Conservation (phyloP, 495 filamentous ascomycete genomes). For the Neurospora sp. region DNA sequence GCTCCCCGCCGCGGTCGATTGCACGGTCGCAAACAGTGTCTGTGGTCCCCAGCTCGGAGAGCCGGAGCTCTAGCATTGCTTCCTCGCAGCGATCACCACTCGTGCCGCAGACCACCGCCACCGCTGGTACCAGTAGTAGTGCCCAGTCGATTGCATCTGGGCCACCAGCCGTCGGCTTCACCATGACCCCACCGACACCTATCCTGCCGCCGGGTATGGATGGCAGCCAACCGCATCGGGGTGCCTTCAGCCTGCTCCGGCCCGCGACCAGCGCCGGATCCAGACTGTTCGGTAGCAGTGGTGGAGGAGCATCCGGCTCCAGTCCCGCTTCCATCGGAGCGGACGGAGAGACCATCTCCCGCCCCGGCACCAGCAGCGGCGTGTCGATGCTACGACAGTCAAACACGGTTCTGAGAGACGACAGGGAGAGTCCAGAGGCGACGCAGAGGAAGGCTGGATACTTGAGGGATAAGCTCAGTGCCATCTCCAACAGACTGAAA, state of each 20-base stretch:
- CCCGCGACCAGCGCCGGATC: constrained; percentile 22
- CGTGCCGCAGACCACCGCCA: constrained; percentile 1
- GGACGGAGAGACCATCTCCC: not conserved
- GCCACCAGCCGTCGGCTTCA: constrained; percentile 2
- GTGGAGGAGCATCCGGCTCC: not conserved
- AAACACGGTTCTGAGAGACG: not conserved
- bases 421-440: constrained; percentile 7
- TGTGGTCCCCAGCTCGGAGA: constrained; percentile 26
- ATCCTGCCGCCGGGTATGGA: constrained; percentile 5
- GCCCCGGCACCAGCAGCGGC: constrained; percentile 16
- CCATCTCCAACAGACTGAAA: constrained; percentile 26
- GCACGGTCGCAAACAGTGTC: constrained; percentile 30
- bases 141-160: not conserved
- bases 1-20: constrained; percentile 37
- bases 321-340: not conserved
- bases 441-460: constrained; percentile 21
- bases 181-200: constrained; percentile 32
- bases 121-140: not conserved
- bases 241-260: constrained; percentile 13
- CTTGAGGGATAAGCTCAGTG: constrained; percentile 30
- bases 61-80: constrained; percentile 37
- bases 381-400: not conserved
- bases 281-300: constrained; percentile 13
- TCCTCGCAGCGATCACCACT: constrained; percentile 30
- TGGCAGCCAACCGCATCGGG: not conserved